Base-by-base conservation (phyloP, 31 red algal genomes). In the Endocladia muricata region DNA sequence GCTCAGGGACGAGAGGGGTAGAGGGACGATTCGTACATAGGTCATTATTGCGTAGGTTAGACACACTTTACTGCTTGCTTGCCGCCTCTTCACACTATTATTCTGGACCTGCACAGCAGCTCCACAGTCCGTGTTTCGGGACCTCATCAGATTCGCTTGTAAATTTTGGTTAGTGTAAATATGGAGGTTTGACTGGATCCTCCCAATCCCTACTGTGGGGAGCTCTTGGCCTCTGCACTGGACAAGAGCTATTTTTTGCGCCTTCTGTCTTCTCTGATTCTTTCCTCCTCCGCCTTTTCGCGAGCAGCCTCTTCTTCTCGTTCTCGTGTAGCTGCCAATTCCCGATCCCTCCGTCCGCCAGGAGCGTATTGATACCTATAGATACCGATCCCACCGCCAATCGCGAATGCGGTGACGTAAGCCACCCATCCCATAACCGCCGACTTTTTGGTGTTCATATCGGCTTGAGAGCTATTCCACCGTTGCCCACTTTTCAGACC, bases 321-420 rank as follows among this genome's bases (percentile, higher is more conserved):
- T 36, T 36, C 48, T 42, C 31, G 56, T 3, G 83, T 79, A 28
- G 88, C 88, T 41, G 52, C 64, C 47, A 41, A 59, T 55, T 91
- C 88, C n/a, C 88, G 88, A 25, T 91, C 88, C 37, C 73, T 68
- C 25, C 88, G 29, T n/a, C 88, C 88, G 21, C 88, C 88, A 19
- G 88, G 78, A 3, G 38, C 39, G 35, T 91, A 72, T 52, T 54
- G 78, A 37, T 91, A 91, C 70, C 63, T 77, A 52, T 83, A 72
- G 25, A 62, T 71, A 13, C 88, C 88, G 31, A 91, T 72, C 21
- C 70, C 72, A 3, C 61, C 88, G 4, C 88, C 88, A 4, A 78
- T 69, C 21, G 43, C 55, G 33, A 82, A 91, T 37, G 78, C 88
- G 36, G 55, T 52, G 30, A 79, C 83, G 40, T 83, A 91, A 19